These are phyloP conservation scores for Agroathelia rolfsii DNA, from an alignment of 1,284 basidiomycete species.

Conservation along the genomic window DNA sequence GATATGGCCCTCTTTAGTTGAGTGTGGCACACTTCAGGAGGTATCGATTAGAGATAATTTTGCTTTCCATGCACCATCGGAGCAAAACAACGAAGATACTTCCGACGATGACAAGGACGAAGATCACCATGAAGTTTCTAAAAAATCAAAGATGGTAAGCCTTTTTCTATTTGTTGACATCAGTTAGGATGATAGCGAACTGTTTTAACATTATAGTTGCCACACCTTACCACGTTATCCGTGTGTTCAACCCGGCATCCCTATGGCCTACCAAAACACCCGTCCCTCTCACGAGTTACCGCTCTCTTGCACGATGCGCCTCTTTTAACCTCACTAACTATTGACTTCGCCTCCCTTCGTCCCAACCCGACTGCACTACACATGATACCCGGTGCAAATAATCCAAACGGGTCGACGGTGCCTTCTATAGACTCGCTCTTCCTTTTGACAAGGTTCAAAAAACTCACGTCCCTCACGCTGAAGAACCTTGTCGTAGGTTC, in stretches of 20 bases:
- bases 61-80: constrained; percentile 25
- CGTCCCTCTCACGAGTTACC: constrained; percentile 35
- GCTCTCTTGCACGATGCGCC: too few relatives aligned
- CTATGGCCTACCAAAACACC: constrained; percentile 44
- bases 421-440: constrained; percentile 46
- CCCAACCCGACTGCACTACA: too few relatives aligned
- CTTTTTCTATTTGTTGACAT: too few relatives aligned
- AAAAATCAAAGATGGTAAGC: constrained; percentile 14
- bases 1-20: constrained; percentile 42
- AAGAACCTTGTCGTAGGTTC: too few relatives aligned
- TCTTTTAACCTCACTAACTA: too few relatives aligned
- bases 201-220: constrained; percentile 25
- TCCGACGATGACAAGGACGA: constrained; percentile 8
- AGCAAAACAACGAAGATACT: constrained; percentile 14
- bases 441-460: constrained; percentile 41
- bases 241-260: constrained; percentile 41
- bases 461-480: constrained; percentile 41
- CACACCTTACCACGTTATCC: constrained; percentile 31
- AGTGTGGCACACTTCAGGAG: constrained; percentile 30
- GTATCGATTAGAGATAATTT: constrained; percentile 47
- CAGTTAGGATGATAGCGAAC: too few relatives aligned
- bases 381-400: too few relatives aligned
- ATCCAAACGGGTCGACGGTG: too few relatives aligned
- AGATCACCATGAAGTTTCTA: constrained; percentile 10
- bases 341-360: constrained; percentile 36